Conservation (phyloP, 2,329 filamentous ascomycete genomes). For the Xylaria sp. region DNA sequence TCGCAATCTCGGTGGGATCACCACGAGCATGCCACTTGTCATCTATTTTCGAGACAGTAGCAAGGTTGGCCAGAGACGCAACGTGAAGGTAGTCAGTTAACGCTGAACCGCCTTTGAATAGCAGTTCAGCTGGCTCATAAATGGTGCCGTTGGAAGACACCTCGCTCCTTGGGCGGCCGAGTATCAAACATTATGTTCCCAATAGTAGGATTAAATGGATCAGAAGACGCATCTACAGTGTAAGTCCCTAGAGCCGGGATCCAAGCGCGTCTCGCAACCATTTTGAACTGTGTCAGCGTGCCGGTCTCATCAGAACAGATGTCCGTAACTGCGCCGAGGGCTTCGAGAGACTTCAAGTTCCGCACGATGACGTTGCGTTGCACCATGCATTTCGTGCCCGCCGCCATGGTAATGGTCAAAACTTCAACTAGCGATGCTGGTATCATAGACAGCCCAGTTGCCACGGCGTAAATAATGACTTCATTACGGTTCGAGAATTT, state of each 20-base stretch:
- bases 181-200: conserved; percentile 58
- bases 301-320: conserved; percentile 67
- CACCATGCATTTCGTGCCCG: conserved; percentile 67
- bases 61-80: conserved; percentile 66
- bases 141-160: conserved; percentile 36
- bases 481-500: conserved; percentile 63
- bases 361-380: conserved; percentile 67
- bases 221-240: conserved; percentile 63
- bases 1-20: conserved; percentile 76
- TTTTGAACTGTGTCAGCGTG: conserved; percentile 70
- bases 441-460: conserved; percentile 68
- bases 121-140: conserved; percentile 48
- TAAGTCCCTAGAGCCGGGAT: conserved; percentile 67
- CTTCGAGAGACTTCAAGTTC: conserved; percentile 66
- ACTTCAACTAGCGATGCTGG: conserved; percentile 71
- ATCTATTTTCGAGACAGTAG: conserved; percentile 57
- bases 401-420: conserved; percentile 73
- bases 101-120: conserved; percentile 54
- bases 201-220: conserved; percentile 66
- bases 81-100: conserved; percentile 67
- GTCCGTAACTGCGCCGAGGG: conserved; percentile 68
- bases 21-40: conserved; percentile 68
- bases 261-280: conserved; percentile 70
- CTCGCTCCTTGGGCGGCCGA: conserved; percentile 49
- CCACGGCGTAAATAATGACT: conserved; percentile 72